Base-by-base conservation (phyloP, 306 rosid species). In the Crotalaria pallida region DNA sequence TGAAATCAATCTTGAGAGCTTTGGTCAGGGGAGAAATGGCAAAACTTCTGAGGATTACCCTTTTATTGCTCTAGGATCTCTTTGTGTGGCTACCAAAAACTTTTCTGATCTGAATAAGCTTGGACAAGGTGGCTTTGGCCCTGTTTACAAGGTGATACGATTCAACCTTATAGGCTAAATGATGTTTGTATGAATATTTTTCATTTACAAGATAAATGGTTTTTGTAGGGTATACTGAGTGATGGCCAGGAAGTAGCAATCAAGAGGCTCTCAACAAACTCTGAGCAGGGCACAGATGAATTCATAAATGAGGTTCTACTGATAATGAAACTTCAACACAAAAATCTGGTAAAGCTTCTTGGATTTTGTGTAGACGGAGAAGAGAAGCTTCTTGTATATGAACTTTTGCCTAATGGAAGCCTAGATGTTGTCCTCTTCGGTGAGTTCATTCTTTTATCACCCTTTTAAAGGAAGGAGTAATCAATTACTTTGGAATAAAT, bases 51-150 rank as follows among this genome's bases (percentile, higher is more conserved):
- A 73, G 31, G 78, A 31, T 9, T 6, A 3, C 36, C 36, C 36
- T 3, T 31, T 4, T 31, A 31, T 31, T 31, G 38, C 84, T 71
- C 84, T 86, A 71, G 71, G 36, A 77, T 72, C 85, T 8, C 56
- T 91, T 9, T 60, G 80, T n/a, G 67, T 9, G 19, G 96, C 89
- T 51, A 88, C 92, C 41, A 19, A 73, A 44, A 76, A 83, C 38
- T 91, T 91, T 21, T 83, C 84, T 38, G 75, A 67, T 60, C 73
- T 77, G 56, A 85, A 87, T 57, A 82, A 76, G 83, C 91, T 90
- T 6, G 96, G 96, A 26, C 77, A 85, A 80, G 93, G 93, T 58
- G 93, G 96, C 31, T 90, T 90, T 82, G 96, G 96, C 7, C 81
- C 90, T 13, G 96, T 89, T 72, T 89, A 81, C 76, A 87, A 85